Percentiles rank a stretch among this genome's conserved stretches.
Evolutionary conservation across 495 filamentous ascomycete genomes (phyloP).

Genomic region (Neurospora sp.): DNA sequence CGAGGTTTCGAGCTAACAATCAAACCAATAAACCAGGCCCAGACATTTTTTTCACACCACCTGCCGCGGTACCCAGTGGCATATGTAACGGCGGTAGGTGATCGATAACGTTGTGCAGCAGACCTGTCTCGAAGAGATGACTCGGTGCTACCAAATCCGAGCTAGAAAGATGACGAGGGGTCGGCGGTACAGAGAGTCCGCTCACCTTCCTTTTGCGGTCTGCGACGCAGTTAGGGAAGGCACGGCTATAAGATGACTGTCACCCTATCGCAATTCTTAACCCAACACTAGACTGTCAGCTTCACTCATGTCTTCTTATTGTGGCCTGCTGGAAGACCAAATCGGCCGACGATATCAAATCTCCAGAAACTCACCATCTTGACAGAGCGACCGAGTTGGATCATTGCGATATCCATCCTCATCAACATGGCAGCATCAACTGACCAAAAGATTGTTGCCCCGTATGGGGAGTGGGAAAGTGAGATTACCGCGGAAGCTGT

Average conservation of each 20-base stretch:
- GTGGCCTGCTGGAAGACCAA: background rate
- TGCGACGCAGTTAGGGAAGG: background rate
- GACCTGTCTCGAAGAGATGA: background rate
- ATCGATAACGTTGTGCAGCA: background rate
- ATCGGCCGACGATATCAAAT: background rate
- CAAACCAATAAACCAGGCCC: too few species aligned
- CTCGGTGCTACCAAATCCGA: background rate
- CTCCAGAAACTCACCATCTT: background rate
- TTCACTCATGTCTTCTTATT: background rate
- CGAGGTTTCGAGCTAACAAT: too few species aligned
- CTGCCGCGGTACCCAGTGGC: background rate
- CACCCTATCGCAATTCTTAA: background rate
- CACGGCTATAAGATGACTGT: background rate
- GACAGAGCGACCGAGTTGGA: background rate
- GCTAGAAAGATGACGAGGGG: background rate
- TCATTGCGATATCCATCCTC: background rate
- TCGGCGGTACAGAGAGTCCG: background rate
- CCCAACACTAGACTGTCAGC: background rate
- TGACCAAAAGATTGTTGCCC: slow-evolving; percentile 4
- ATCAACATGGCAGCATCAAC: background rate
- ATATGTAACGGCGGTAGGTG: background rate
- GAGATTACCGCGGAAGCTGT: slow-evolving; percentile 31
- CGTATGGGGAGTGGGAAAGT: slow-evolving; percentile 38
- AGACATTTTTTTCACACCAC: too few species aligned
- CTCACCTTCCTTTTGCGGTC: background rate